Conservation (phyloP, 495 filamentous ascomycete genomes). For the Saxophila tyrrhenica region DNA sequence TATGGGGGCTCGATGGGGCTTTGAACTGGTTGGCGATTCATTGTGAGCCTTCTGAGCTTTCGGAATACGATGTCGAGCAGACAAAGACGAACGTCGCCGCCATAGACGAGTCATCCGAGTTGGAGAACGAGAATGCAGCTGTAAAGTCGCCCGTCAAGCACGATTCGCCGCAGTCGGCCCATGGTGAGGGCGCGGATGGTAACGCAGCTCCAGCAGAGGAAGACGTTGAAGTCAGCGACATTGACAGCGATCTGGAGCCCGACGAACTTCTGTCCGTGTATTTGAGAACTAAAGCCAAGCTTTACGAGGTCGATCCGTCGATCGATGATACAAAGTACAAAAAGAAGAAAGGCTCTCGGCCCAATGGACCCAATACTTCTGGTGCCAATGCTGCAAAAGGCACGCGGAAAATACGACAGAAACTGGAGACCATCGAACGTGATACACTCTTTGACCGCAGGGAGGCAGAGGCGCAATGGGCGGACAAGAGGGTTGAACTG, state of each 20-base stretch:
- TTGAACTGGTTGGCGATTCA: constrained; percentile 76
- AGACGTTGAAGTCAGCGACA: constrained; percentile 29
- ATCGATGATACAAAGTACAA: constrained; percentile 5
- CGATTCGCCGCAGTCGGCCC: not conserved
- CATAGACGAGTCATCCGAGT: not conserved
- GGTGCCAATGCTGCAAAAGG: not conserved
- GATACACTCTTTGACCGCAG: constrained; percentile 78
- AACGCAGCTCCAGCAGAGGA: not conserved
- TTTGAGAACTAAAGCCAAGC: constrained; percentile 53
- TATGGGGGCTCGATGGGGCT: constrained; percentile 80
- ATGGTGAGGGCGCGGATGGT: not conserved
- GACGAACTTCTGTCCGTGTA: constrained; percentile 69
- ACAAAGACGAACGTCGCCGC: constrained; percentile 25
- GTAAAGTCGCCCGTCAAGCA: not conserved
- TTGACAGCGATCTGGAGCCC: constrained; percentile 48
- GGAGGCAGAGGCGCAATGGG: constrained; percentile 67
- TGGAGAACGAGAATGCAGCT: not conserved
- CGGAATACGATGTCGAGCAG: constrained; percentile 48
- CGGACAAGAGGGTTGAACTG: constrained; percentile 50
- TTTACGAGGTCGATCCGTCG: constrained; percentile 65
- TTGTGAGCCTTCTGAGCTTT: constrained; percentile 54
- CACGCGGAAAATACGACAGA: constrained; percentile 47
- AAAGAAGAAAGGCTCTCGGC: too few species aligned
- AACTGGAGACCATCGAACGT: constrained; percentile 63
- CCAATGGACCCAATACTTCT: too few species aligned